Conservation (phyloP, 2,329 filamentous ascomycete species). For the Cadophora gregata region DNA sequence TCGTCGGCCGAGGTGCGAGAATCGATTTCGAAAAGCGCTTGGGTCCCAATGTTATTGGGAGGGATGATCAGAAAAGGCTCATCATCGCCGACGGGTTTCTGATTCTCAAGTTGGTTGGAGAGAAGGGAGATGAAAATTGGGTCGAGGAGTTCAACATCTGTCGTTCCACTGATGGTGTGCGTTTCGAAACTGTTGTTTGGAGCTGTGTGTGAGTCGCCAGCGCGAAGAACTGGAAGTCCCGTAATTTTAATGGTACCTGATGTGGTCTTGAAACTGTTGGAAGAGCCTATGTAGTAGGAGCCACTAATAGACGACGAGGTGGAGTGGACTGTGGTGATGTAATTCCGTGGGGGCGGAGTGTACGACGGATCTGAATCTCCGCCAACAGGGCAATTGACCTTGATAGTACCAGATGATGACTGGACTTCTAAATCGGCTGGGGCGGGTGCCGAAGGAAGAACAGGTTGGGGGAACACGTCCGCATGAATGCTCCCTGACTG, state of each 20-base stretch:
- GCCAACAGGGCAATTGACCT: conserved; percentile 34
- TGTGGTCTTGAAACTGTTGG: conserved; percentile 32
- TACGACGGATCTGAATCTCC: conserved; percentile 20
- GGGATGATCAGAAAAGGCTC: conserved; percentile 34
- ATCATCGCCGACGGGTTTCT: conserved; percentile 28
- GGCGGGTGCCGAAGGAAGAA: conserved; percentile 32
- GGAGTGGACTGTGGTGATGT: conserved; percentile 40
- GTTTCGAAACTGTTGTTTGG: conserved; percentile 35
- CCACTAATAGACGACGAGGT: conserved; percentile 37
- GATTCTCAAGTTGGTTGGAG: conserved; percentile 15
- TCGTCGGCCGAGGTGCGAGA: background rate
- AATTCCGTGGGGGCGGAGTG: conserved; percentile 39
- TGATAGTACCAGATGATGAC: conserved; percentile 37
- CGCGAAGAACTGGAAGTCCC: conserved; percentile 36
- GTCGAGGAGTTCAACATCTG: conserved; percentile 33
- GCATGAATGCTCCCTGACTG: conserved; percentile 38
- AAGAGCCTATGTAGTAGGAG: conserved; percentile 38
- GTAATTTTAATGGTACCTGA: conserved; percentile 35
- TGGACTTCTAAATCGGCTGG: conserved; percentile 39
- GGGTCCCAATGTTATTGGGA: conserved; percentile 1
- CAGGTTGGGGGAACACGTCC: conserved; percentile 33
- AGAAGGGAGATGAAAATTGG: conserved; percentile 38
- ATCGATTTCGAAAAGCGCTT: conserved; percentile 21
- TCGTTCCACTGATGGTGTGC: conserved; percentile 36
- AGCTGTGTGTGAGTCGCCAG: conserved; percentile 9